Percentiles rank a stretch among this genome's conserved stretches.
phyloP scores from a whole-genome alignment of 176 grass and related monocot species.

The Eremochloa ophiuroides region DNA sequence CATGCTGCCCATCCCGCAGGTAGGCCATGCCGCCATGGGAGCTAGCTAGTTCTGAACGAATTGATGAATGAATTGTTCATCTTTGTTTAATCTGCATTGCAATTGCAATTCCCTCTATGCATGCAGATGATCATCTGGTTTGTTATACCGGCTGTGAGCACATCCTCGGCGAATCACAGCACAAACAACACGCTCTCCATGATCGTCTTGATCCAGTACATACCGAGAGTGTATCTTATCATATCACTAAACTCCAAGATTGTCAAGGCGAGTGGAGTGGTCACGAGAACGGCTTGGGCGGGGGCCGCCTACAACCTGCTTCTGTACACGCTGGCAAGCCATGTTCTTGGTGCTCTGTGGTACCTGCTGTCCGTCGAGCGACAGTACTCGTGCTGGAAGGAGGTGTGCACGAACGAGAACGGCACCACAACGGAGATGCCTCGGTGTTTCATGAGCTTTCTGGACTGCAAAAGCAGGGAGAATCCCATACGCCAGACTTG shows the following conservation, averaged over 20 bases:
- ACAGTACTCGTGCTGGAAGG: slow-evolving; percentile 81
- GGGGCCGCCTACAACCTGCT: slow-evolving; percentile 91
- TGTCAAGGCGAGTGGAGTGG: slow-evolving; percentile 76
- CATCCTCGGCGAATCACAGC: slow-evolving; percentile 53
- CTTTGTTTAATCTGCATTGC: no score
- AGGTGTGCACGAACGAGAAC: slow-evolving; percentile 48
- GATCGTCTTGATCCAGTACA: slow-evolving; percentile 86
- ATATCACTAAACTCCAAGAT: slow-evolving; percentile 73
- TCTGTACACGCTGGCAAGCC: slow-evolving; percentile 89
- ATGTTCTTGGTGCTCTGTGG: slow-evolving; percentile 91
- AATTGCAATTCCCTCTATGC: no score
- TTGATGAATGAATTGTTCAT: not conserved
- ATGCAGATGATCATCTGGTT: slow-evolving; percentile 84
- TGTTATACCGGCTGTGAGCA: slow-evolving; percentile 74
- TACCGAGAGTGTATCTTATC: slow-evolving; percentile 83
- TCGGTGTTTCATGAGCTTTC: slow-evolving; percentile 35
- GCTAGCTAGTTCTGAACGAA: no score
- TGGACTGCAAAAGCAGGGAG: slow-evolving; percentile 49
- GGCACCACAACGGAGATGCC: not conserved
- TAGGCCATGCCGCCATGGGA: no score
- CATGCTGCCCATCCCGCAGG: slow-evolving; percentile 89
- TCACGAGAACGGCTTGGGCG: slow-evolving; percentile 78
- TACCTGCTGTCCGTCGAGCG: slow-evolving; percentile 90
- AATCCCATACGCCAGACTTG: slow-evolving; percentile 35
- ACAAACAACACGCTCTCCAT: slow-evolving; percentile 83